Conservation (phyloP, 2,329 filamentous ascomycete species). For the Ophiostoma montium region DNA sequence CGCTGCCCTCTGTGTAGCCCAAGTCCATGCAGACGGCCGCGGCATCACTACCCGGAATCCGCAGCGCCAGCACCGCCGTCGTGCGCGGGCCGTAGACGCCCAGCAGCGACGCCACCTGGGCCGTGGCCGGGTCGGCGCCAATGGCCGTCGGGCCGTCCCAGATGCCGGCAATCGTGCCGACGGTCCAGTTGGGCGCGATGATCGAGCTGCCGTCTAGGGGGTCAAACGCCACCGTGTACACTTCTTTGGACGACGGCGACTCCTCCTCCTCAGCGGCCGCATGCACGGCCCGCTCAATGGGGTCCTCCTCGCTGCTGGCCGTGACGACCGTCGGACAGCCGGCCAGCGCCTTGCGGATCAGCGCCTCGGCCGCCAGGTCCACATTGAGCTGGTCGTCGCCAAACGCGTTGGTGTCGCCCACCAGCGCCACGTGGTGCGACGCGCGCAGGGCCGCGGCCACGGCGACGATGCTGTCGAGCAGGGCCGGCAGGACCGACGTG, state of each 20-base stretch:
- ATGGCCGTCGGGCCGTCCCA: conserved; percentile 38
- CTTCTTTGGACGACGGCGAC: too few relatives aligned
- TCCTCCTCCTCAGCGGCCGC: background rate
- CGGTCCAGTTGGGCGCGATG: conserved; percentile 42
- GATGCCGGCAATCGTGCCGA: conserved; percentile 45
- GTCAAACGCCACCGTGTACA: conserved; percentile 47
- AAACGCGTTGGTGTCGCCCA: conserved; percentile 36
- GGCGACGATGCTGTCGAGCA: conserved; percentile 30
- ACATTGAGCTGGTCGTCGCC: conserved; percentile 28
- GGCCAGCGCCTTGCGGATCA: conserved; percentile 31
- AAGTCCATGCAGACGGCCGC: conserved; percentile 36
- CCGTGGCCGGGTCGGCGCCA: conserved; percentile 21
- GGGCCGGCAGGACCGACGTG: conserved; percentile 31
- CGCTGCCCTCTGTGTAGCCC: conserved; percentile 18
- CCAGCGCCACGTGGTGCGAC: conserved; percentile 31
- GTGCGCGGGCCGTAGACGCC: conserved; percentile 42
- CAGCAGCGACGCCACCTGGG: conserved; percentile 35
- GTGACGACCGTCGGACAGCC: conserved; percentile 30
- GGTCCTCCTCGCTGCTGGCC: conserved; percentile 48
- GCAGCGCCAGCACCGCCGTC: conserved; percentile 39
- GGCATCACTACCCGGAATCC: conserved; percentile 25
- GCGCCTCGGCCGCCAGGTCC: conserved; percentile 33
- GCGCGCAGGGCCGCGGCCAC: conserved; percentile 31
- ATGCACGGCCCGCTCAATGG: conserved; percentile 28
- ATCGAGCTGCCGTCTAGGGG: conserved; percentile 50